Evolutionary conservation across 305 asterid species (phyloP).

Genomic region (Fraxinus baroniana): DNA sequence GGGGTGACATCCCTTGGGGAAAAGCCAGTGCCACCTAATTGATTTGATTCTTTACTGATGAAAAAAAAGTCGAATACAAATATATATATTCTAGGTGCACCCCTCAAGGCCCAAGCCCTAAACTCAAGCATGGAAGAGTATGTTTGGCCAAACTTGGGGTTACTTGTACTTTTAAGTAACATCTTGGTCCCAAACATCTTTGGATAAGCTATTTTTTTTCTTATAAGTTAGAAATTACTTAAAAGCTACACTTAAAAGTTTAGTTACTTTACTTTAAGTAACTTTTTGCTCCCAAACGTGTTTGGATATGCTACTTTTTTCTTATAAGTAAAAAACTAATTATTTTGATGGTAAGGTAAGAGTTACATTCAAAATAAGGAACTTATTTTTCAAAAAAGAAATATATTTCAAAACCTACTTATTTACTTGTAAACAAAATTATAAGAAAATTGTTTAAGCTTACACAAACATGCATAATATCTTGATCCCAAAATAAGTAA

Average conservation of each 20-base stretch:
- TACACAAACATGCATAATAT: background rate
- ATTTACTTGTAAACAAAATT: background rate
- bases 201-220: background rate
- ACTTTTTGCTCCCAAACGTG: background rate
- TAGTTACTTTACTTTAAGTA: background rate
- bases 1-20: slow-evolving; percentile 96
- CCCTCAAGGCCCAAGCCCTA: background rate
- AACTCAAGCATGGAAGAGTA: background rate
- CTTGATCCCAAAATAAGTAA: background rate
- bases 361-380: background rate
- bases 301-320: background rate
- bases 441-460: background rate
- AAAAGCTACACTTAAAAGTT: background rate
- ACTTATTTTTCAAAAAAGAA: background rate
- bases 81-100: slow-evolving; percentile 6
- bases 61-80: slow-evolving; percentile 12
- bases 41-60: slow-evolving; percentile 18
- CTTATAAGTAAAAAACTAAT: background rate
- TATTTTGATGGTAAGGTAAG: background rate
- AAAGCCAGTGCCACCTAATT: slow-evolving; percentile 92
- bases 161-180: background rate
- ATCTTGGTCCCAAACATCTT: background rate
- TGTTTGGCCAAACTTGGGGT: background rate
- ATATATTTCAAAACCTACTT: background rate
- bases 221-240: background rate